Percentiles rank a stretch among this genome's conserved stretches.
phyloP scores from a whole-genome alignment of 352 stramenopile species.

The Globisporangium cederbergense region DNA sequence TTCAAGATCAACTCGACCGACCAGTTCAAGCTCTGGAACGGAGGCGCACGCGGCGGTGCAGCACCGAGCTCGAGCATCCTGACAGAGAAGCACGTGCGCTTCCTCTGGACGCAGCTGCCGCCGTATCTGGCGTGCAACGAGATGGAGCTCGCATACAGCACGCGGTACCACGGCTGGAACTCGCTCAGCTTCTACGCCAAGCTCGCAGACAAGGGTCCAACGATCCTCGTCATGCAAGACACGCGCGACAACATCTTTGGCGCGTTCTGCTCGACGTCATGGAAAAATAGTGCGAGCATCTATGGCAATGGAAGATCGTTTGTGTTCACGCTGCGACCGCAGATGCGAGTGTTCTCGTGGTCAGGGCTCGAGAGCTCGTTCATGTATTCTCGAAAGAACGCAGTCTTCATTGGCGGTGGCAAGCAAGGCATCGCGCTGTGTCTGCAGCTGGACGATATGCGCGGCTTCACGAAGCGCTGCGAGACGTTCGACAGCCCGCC shows the following conservation, averaged over 20 bases:
- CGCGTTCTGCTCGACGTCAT: slow-evolving; percentile 67
- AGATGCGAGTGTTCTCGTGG: slow-evolving; percentile 57
- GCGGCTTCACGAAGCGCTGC: slow-evolving; percentile 61
- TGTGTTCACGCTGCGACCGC: slow-evolving; percentile 61
- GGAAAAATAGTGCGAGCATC: slow-evolving; percentile 42
- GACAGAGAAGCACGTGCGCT: slow-evolving; percentile 66
- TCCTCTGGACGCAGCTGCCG: slow-evolving; percentile 57
- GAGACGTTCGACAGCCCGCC: slow-evolving; percentile 63
- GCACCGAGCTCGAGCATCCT: slow-evolving; percentile 51
- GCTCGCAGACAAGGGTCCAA: slow-evolving; percentile 59
- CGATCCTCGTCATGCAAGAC: slow-evolving; percentile 66
- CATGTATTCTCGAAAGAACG: slow-evolving; percentile 56
- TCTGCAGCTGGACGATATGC: slow-evolving; percentile 66
- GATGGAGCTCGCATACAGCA: slow-evolving; percentile 68
- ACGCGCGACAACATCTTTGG: slow-evolving; percentile 70
- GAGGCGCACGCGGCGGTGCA: slow-evolving; percentile 13
- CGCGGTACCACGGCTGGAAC: slow-evolving; percentile 65
- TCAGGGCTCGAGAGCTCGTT: slow-evolving; percentile 65
- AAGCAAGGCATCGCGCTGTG: slow-evolving; percentile 67
- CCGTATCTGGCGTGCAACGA: slow-evolving; percentile 63
- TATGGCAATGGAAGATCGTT: slow-evolving; percentile 79
- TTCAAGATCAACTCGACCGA: slow-evolving; percentile 46
- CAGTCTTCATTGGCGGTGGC: slow-evolving; percentile 64
- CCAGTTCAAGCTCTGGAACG: slow-evolving; percentile 46
- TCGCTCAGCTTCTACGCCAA: slow-evolving; percentile 60